A percentile compares a stretch with the other conserved stretches of the same genome.
Evolutionary conservation across 495 filamentous ascomycete genomes (phyloP).

Genomic region (Penicillium fimorum): DNA sequence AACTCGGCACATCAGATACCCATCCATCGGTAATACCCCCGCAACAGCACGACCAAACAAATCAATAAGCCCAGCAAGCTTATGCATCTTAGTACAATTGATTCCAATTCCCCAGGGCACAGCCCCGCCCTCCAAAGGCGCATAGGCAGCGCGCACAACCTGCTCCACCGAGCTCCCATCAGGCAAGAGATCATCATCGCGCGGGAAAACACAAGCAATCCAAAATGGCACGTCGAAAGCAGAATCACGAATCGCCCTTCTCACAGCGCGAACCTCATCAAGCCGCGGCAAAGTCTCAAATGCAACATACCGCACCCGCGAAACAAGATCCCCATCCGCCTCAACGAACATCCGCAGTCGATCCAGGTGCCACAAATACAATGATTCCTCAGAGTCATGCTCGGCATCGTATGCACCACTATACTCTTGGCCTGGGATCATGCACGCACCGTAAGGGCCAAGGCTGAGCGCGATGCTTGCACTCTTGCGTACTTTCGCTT

Average conservation of each 20-base stretch:
- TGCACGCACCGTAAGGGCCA: slow-evolving; percentile 64
- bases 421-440: slow-evolving; percentile 63
- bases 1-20: slow-evolving; percentile 39
- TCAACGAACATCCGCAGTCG: slow-evolving; percentile 49
- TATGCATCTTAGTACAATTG: slow-evolving; percentile 62
- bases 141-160: slow-evolving; percentile 33
- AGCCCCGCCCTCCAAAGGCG: slow-evolving; percentile 17
- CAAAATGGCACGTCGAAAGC: slow-evolving; percentile 44
- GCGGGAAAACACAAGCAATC: slow-evolving; percentile 62
- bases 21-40: slow-evolving; percentile 14
- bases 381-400: slow-evolving; percentile 39
- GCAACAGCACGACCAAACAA: slow-evolving; percentile 38
- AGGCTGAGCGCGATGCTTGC: slow-evolving; percentile 50
- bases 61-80: slow-evolving; percentile 47
- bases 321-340: slow-evolving; percentile 24
- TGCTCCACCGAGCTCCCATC: slow-evolving; percentile 31
- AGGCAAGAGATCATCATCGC: slow-evolving; percentile 48
- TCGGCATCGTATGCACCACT: slow-evolving; percentile 54
- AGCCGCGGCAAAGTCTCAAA: slow-evolving; percentile 62
- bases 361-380: slow-evolving; percentile 56
- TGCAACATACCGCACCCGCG: slow-evolving; percentile 53
- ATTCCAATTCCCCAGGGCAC: slow-evolving; percentile 62
- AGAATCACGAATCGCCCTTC: slow-evolving; percentile 41
- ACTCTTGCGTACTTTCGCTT: slow-evolving; percentile 24
- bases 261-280: slow-evolving; percentile 60